Evolutionary conservation across 805 yeast species (phyloP), one percentile per base, ranked within the genome.

Genomic region (Candida pseudofarinosa): DNA sequence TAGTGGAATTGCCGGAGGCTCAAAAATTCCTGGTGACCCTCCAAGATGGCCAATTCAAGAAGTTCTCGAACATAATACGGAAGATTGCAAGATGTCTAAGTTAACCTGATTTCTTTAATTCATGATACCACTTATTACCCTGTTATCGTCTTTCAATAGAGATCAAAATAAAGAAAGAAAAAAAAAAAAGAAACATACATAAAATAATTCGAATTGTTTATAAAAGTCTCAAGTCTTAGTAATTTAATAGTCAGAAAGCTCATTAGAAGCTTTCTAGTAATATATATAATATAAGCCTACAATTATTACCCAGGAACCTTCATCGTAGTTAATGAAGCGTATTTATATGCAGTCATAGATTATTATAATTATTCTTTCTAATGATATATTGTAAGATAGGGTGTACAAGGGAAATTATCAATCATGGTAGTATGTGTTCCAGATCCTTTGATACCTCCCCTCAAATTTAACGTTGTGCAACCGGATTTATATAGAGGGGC

Each of bases 41-140:
- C 90, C 88, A 53, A 77, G 91, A 66, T 82, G 88, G 90, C 65
- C 81, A 35, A 71, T 87, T 41, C 88, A 87, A 54, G 93, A 87
- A 32, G 93, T 83, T 18, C 68, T 87, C 48, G 82, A 75, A 37
- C 76, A 76, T 32, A 85, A 89, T 36, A 88, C 88, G 16, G 79
- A 73, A 44, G 95, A 86, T 58, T 71, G 79, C 49, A 71, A 69
- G 44, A 46, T 49, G 37, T 61, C 67, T 19, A 54, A 45, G 37
- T 46, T 63, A 19, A 53, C 53, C 18, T 53, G 45, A 41, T 14
- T 32, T 13, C 28, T 23, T 23, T 23, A 7, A 6, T 23, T 23
- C 28, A 23, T 6, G 6, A 23, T 10, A 23, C 10, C 28, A 23
- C 10, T 23, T 23, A 23, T 23, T 23, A n/a, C n/a, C n/a, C 10